These are phyloP conservation scores for Phaeosphaeria sp. DNA, from an alignment of 2,329 filamentous ascomycete genomes.

Conservation along the genomic window DNA sequence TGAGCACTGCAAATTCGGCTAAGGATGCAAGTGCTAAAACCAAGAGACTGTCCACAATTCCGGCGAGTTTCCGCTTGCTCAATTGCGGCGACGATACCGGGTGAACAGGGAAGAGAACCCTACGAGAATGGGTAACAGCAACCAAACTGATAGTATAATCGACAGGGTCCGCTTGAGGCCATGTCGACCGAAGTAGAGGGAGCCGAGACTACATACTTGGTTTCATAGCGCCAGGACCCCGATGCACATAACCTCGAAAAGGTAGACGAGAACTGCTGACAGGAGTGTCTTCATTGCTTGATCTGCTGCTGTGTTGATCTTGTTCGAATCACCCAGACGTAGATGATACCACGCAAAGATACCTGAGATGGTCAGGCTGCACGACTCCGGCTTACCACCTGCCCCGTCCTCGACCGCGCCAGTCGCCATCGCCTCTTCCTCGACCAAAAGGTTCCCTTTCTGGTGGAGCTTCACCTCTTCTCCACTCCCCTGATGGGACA, in stretches of 20 bases:
- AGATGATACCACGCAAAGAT: not conserved
- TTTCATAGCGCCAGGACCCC: not conserved
- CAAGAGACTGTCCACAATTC: no score
- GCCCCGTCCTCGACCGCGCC: slow-evolving; percentile 44
- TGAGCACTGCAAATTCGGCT: no score
- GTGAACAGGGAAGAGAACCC: no score
- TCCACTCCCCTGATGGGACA: slow-evolving; percentile 68
- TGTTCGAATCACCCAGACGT: not conserved
- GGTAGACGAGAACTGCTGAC: not conserved
- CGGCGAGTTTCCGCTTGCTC: no score
- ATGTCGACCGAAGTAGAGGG: no score
- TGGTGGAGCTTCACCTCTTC: slow-evolving; percentile 68
- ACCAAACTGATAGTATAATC: not conserved
- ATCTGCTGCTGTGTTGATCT: not conserved
- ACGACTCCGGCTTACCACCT: slow-evolving; percentile 30
- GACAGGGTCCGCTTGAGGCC: no score
- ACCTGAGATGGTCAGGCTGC: not conserved
- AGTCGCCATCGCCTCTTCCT: slow-evolving; percentile 40
- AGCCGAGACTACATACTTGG: not conserved
- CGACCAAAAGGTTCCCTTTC: slow-evolving; percentile 50
- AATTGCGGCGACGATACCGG: no score
- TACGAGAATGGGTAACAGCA: no score
- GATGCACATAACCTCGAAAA: not conserved
- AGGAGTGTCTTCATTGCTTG: not conserved
- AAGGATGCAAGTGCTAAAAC: no score